Evolutionary conservation across 2,329 filamentous ascomycete genomes (phyloP).

Genomic region (Beauveria varroae): DNA sequence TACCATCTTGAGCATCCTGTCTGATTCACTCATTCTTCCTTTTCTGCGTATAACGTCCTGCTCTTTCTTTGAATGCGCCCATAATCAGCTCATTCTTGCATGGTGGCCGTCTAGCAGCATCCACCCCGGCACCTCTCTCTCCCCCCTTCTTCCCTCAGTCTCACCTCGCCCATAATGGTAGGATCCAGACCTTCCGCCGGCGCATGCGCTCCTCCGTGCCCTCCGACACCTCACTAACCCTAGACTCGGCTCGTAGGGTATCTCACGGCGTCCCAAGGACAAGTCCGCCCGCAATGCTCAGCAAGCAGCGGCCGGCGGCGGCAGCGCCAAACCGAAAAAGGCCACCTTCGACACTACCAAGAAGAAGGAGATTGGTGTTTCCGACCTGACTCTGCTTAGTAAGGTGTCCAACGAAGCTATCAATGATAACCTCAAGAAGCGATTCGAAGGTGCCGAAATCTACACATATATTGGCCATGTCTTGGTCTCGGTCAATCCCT

Average conservation of each 20-base stretch:
- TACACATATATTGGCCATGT: constrained; percentile 99
- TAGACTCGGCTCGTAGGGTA: constrained; percentile 21
- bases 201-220: neutral
- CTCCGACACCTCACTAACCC: neutral
- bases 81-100: neutral
- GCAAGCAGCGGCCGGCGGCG: constrained; percentile 30
- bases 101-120: neutral
- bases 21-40: neutral
- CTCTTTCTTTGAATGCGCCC: neutral
- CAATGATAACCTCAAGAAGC: constrained; percentile 97
- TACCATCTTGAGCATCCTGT: constrained; percentile 3
- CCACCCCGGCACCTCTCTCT: neutral
- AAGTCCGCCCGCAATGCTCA: constrained; percentile 31
- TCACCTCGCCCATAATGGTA: constrained; percentile 10
- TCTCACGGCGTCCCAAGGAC: constrained; percentile 34
- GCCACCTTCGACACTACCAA: constrained; percentile 92
- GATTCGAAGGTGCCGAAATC: constrained; percentile 95
- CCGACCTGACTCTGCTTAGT: constrained; percentile 92
- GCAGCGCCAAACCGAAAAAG: constrained; percentile 72
- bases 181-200: neutral
- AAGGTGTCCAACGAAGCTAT: constrained; percentile 99
- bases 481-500: constrained; percentile 96
- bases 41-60: neutral
- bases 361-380: constrained; percentile 99
- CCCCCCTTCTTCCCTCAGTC: constrained; percentile 1